Conservation (phyloP, 2,329 filamentous ascomycete species). For the Dothistroma pini region DNA sequence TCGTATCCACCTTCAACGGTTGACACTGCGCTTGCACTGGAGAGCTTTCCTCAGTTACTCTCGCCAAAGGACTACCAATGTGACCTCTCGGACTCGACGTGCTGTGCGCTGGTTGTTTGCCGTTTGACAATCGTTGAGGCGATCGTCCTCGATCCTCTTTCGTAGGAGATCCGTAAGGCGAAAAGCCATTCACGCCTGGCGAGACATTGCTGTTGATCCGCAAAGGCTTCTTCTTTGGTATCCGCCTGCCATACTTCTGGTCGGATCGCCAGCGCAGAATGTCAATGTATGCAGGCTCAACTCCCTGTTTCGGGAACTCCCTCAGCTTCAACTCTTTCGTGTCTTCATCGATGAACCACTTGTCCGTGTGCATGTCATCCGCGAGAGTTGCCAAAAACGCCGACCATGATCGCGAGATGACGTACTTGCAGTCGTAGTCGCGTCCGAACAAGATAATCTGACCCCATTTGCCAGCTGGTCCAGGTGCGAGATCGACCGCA, state of each 20-base stretch:
- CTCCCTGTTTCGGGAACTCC: constrained; percentile 83
- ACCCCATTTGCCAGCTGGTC: constrained; percentile 86
- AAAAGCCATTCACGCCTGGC: constrained; percentile 44
- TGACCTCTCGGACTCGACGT: constrained; percentile 65
- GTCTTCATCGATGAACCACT: constrained; percentile 91
- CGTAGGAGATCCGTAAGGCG: constrained; percentile 60
- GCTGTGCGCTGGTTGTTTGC: constrained; percentile 52
- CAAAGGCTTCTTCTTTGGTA: constrained; percentile 44
- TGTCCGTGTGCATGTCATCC: constrained; percentile 84
- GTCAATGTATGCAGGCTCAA: constrained; percentile 91
- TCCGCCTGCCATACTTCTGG: constrained; percentile 77
- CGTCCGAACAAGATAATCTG: constrained; percentile 95
- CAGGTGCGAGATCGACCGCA: constrained; percentile 86
- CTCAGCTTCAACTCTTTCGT: constrained; percentile 84
- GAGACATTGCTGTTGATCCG: constrained; percentile 53
- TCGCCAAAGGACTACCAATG: constrained; percentile 68
- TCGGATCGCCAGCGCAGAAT: constrained; percentile 94
- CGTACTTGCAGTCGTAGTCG: constrained; percentile 98
- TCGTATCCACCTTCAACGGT: constrained; percentile 37
- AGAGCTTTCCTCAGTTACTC: constrained; percentile 65
- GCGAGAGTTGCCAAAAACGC: constrained; percentile 81
- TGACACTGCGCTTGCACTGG: constrained; percentile 29
- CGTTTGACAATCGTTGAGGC: constrained; percentile 61
- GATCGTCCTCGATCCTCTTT: constrained; percentile 65
- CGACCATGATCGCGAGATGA: constrained; percentile 88